Conservation (phyloP, 768 basidiomycete species). For the Rhizopogon rudus region DNA sequence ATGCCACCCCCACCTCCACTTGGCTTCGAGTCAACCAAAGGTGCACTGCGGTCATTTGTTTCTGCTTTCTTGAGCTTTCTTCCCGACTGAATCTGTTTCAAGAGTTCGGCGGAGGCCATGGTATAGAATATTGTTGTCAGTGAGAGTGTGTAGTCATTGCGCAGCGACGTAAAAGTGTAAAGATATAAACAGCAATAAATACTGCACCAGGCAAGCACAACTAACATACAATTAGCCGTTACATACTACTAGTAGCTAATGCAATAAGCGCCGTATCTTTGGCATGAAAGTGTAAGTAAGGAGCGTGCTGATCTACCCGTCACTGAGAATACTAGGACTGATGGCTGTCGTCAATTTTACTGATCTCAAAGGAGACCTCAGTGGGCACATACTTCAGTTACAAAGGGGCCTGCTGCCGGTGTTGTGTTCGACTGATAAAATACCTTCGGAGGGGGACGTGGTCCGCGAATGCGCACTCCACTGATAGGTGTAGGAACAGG, state of each 20-base stretch:
- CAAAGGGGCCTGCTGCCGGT: neutral
- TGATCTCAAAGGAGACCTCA: no score
- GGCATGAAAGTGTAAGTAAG: neutral
- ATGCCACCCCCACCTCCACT: constrained; percentile 35
- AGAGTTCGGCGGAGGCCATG: constrained; percentile 74
- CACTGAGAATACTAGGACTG: neutral
- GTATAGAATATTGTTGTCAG: neutral
- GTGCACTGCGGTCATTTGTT: constrained; percentile 80
- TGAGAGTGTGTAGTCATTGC: neutral
- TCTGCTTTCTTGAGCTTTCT: constrained; percentile 76
- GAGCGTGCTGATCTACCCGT: neutral
- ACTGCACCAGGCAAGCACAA: neutral
- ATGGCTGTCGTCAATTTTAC: neutral
- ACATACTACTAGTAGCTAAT: no score
- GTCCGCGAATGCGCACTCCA: constrained; percentile 3
- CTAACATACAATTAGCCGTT: neutral
- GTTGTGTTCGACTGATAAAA: neutral
- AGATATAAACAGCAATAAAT: constrained; percentile 9
- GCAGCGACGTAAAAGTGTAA: neutral
- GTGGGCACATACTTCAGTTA: neutral
- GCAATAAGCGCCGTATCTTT: neutral
- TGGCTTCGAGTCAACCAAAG: constrained; percentile 46
- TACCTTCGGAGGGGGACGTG: constrained; percentile 5
- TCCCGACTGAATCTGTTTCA: constrained; percentile 81
- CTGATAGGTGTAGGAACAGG: neutral